These are phyloP conservation scores for Ustilago cynodontis DNA, from an alignment of 1,284 basidiomycete genomes.

Conservation along the genomic window DNA sequence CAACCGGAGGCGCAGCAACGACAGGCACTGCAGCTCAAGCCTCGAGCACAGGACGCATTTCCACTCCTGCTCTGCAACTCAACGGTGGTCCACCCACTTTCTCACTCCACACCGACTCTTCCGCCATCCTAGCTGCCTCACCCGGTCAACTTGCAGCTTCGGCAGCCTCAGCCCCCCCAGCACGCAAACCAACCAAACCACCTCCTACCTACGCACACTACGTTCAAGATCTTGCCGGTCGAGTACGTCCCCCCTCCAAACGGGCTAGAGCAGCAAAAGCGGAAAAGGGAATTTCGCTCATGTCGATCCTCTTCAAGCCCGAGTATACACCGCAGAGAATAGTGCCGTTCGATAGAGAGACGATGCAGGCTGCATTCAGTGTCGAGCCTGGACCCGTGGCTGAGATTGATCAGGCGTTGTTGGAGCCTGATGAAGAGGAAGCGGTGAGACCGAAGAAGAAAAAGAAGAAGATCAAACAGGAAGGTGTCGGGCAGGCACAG, in stretches of 20 bases:
- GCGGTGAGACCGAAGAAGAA: constrained; percentile 38
- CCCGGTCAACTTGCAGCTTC: constrained; percentile 37
- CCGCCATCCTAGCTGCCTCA: constrained; percentile 41
- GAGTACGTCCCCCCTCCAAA: constrained; percentile 42
- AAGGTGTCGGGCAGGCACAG: constrained; percentile 1
- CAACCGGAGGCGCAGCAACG: constrained; percentile 12
- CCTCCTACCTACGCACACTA: constrained; percentile 52
- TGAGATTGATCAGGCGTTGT: constrained; percentile 45
- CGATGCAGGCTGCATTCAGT: constrained; percentile 43
- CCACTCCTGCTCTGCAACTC: constrained; percentile 41
- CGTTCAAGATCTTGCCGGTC: constrained; percentile 44
- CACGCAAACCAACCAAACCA: constrained; percentile 42
- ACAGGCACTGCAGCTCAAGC: constrained; percentile 15
- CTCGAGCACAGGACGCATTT: constrained; percentile 35
- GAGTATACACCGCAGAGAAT: constrained; percentile 54
- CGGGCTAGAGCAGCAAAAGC: constrained; percentile 22
- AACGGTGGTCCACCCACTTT: constrained; percentile 42
- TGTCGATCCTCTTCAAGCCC: constrained; percentile 49
- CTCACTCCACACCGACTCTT: constrained; percentile 39
- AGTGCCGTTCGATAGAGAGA: constrained; percentile 46
- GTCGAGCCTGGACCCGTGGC: constrained; percentile 41
- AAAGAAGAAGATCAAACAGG: constrained; percentile 36
- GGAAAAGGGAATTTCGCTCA: constrained; percentile 24
- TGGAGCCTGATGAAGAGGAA: constrained; percentile 56
- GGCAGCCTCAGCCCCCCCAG: constrained; percentile 31